A percentile compares a stretch with the other conserved stretches of the same genome.
These are phyloP conservation scores for Prunella vulgaris DNA, from an alignment of 257 asterid species.

Conservation along the genomic window DNA sequence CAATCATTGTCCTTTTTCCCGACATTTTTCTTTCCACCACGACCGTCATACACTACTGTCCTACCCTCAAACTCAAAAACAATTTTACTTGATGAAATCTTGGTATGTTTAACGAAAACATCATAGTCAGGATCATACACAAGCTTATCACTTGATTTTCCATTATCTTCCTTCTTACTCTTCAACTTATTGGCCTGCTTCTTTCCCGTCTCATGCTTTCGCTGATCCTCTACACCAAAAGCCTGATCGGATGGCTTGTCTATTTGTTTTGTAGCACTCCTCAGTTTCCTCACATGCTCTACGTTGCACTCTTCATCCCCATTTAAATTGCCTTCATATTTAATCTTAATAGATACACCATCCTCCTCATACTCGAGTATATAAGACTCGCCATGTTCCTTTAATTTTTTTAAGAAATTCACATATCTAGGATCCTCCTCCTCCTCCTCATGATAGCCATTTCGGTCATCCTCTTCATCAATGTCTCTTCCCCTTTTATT, in stretches of 20 bases:
- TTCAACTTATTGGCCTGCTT: background rate
- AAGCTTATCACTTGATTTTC: background rate
- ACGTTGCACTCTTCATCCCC: constrained; percentile 16
- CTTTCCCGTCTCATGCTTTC: background rate
- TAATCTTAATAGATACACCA: background rate
- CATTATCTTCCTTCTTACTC: background rate
- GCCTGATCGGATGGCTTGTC: background rate
- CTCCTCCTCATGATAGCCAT: background rate
- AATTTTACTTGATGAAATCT: background rate
- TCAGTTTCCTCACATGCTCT: constrained; percentile 20
- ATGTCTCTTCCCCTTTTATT: background rate
- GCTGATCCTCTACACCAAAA: background rate
- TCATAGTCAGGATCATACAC: background rate
- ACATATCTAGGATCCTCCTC: constrained; percentile 23
- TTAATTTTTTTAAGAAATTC: constrained; percentile 13
- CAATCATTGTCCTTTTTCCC: background rate
- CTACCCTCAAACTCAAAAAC: background rate
- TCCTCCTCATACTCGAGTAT: background rate
- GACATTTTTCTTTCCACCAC: background rate
- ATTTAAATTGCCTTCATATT: constrained; percentile 22
- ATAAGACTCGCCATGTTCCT: constrained; percentile 21
- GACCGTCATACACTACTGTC: background rate
- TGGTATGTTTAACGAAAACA: background rate
- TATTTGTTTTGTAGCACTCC: constrained; percentile 4
- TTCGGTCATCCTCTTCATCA: background rate